A percentile compares a stretch with the other conserved stretches of the same genome.
These are phyloP conservation scores for Craterostigma plantagineum DNA, from an alignment of 257 asterid genomes.

Conservation along the genomic window DNA sequence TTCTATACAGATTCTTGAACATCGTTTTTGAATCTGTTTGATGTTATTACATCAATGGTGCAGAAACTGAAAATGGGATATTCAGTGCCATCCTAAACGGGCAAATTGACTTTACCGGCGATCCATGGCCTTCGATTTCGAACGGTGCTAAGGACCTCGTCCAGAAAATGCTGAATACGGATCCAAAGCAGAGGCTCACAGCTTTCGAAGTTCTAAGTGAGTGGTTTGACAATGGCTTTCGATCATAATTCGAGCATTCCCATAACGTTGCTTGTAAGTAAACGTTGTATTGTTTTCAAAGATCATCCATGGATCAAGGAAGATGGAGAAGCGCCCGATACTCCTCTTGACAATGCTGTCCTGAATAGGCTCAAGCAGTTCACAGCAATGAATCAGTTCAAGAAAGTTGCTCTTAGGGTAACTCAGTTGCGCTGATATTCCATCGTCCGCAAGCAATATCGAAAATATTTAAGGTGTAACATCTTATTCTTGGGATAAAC, in stretches of 20 bases:
- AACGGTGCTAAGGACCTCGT: constrained; percentile 82
- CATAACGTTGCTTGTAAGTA: neutral
- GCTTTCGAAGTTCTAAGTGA: constrained; percentile 77
- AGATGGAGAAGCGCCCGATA: constrained; percentile 49
- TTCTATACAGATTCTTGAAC: neutral
- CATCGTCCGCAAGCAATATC: too few relatives aligned
- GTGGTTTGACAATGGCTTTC: constrained; percentile 7
- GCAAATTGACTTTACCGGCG: constrained; percentile 62
- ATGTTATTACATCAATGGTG: neutral
- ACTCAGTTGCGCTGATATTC: too few relatives aligned
- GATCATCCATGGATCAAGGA: constrained; percentile 61
- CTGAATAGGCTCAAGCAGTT: constrained; percentile 33
- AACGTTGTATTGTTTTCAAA: constrained; percentile 3
- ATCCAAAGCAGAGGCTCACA: constrained; percentile 74
- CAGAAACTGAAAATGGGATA: constrained; percentile 85
- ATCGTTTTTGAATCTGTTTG: neutral
- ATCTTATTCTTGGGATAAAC: neutral
- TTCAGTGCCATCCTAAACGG: constrained; percentile 75
- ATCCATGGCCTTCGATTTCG: constrained; percentile 95
- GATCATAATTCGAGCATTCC: neutral
- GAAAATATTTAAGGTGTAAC: neutral
- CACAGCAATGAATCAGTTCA: constrained; percentile 43
- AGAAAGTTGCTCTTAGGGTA: constrained; percentile 38
- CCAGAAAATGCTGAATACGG: constrained; percentile 57
- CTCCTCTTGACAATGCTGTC: constrained; percentile 37